Base-by-base conservation (phyloP, 2,329 filamentous ascomycete genomes). In the Colletotrichum sp. region DNA sequence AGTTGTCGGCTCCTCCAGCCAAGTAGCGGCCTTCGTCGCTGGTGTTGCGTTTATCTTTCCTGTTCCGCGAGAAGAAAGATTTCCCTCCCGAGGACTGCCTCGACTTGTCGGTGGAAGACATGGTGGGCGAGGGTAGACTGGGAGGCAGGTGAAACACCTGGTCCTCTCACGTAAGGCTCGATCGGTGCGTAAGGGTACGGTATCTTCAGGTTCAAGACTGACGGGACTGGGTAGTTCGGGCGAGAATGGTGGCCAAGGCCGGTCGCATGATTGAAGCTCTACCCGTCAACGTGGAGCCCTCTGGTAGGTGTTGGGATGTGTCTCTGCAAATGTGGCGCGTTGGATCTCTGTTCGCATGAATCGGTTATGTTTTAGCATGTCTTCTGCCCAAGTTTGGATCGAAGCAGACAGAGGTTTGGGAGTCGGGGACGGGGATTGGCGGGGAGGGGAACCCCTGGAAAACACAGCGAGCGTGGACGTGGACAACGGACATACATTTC, bases 21-120 rank as follows among this genome's bases (percentile, higher is more conserved):
- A 89, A 82, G 79, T 90, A 89, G 79, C 89, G 88, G 80, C 89
- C 88, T 82, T 93, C 91, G 80, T 91, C 89, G 84, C 92, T 91
- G 78, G 88, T 85, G 81, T 89, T 89, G 83, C 93, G 91, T 84
- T 93, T 92, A 80, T 90, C 89, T 85, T 93, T 95, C 87, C 95
- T 97, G 87, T 93, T 94, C 83, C 96, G 92, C 82, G 95, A 96
- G 88, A 98, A 98, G 89, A 98, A 95, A 78, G 94, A 95, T 83
- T 93, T 93, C 82, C 90, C 90, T 81, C 87, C 87, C 72, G 95
- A 96, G 79, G 94, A 95, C 89, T 96, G 94, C 86, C 95, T 93
- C 82, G 93, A 90, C 88, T 96, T 95, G 88, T 95, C 93, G 88
- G 94, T 89, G 83, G 91, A 89, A 81, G 92, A 88, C 92, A 92